Evolutionary conservation across 345 rosid species (phyloP).

Genomic region (Dipteronia dyeriana): DNA sequence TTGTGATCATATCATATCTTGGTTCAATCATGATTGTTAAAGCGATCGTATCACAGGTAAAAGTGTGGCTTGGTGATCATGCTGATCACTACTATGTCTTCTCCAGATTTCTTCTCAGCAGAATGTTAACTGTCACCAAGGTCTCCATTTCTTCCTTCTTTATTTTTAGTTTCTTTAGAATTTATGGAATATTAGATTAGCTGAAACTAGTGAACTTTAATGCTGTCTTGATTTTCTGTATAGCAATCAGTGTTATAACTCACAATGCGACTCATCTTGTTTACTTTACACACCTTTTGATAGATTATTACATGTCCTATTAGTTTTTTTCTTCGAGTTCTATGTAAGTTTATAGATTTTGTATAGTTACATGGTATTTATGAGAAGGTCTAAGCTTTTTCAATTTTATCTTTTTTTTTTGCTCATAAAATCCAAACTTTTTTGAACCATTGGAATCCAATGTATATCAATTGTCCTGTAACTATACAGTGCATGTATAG

Average conservation of each 20-base stretch:
- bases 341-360: no score
- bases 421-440: neutral
- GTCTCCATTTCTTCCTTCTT: conserved; percentile 27
- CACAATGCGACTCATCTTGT: neutral
- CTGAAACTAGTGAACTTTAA: neutral
- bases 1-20: neutral
- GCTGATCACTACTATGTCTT: conserved; percentile 95
- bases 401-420: neutral
- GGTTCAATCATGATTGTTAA: neutral
- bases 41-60: conserved; percentile 50
- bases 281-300: neutral
- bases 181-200: neutral
- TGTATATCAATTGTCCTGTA: neutral
- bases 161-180: neutral
- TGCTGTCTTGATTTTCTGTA: neutral
- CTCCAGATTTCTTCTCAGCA: conserved; percentile 88
- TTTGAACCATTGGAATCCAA: neutral
- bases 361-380: no score
- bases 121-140: conserved; percentile 98
- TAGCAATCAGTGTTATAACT: no score
- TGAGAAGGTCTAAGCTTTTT: neutral
- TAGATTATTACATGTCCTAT: neutral
- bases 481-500: neutral
- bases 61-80: conserved; percentile 96
- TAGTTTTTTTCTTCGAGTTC: no score